These are phyloP conservation scores for Colletotrichum sp. DNA, from an alignment of 2,329 filamentous ascomycete species.

Conservation along the genomic window DNA sequence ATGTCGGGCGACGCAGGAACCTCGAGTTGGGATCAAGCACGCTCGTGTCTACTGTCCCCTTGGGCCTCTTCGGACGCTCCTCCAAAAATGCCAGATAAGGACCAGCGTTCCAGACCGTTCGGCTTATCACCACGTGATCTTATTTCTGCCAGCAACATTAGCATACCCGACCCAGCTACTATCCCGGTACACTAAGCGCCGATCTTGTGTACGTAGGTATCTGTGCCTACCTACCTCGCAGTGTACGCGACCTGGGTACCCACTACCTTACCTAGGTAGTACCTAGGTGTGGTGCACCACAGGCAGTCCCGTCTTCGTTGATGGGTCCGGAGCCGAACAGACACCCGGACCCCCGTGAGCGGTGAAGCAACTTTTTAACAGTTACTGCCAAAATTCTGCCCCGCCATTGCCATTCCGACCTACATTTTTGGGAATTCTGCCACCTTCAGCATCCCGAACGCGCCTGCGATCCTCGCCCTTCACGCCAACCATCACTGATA, in stretches of 20 bases:
- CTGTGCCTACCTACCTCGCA: too few species aligned
- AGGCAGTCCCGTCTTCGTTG: neutral
- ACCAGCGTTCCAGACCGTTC: neutral
- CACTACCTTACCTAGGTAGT: neutral
- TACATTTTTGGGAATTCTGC: neutral
- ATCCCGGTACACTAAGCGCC: neutral
- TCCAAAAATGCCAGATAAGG: conserved; percentile 10
- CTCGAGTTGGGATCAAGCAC: neutral
- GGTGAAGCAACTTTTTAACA: conserved; percentile 12
- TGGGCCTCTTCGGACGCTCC: neutral
- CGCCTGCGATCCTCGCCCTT: neutral
- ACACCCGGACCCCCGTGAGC: neutral
- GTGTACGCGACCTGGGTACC: neutral
- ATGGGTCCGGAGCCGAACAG: neutral
- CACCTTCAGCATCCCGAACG: neutral
- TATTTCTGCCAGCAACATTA: neutral
- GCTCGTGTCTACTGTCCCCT: neutral
- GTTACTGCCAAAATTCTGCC: conserved; percentile 3
- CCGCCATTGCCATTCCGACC: neutral
- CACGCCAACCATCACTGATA: neutral
- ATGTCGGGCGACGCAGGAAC: neutral
- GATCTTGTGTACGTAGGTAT: neutral
- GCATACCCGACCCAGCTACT: neutral
- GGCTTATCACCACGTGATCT: conserved; percentile 7
- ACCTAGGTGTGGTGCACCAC: too few species aligned